phyloP scores from a whole-genome alignment of 345 rosid species.

The Acer campestre region DNA sequence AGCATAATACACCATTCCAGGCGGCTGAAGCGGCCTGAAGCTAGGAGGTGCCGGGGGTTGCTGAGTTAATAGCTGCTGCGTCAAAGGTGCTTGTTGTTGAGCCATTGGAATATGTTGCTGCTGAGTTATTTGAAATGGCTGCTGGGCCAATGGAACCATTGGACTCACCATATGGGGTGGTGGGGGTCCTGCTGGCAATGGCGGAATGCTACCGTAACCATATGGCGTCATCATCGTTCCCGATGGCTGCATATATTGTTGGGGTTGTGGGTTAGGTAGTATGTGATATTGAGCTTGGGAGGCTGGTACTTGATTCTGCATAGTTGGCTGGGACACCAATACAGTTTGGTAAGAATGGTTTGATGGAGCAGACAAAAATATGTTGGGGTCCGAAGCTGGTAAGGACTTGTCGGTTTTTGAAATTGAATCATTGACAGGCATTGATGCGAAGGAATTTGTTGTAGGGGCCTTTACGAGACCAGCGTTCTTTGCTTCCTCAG shows the following conservation, averaged over 20 bases:
- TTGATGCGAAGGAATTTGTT: slow-evolving; percentile 26
- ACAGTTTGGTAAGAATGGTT: slow-evolving; percentile 46
- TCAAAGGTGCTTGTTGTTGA: slow-evolving; percentile 26
- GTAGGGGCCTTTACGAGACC: slow-evolving; percentile 39
- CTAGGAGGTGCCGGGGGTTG: slow-evolving; percentile 51
- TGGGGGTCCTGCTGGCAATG: slow-evolving; percentile 62
- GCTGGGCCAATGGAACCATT: slow-evolving; percentile 46
- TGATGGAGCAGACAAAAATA: slow-evolving; percentile 43
- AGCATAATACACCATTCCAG: slow-evolving; percentile 64
- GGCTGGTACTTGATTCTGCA: slow-evolving; percentile 49
- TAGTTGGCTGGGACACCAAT: slow-evolving; percentile 36
- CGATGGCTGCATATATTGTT: slow-evolving; percentile 60
- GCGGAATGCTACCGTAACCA: slow-evolving; percentile 58
- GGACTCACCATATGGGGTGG: slow-evolving; percentile 57
- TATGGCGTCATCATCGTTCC: slow-evolving; percentile 54
- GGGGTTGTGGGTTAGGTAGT: slow-evolving; percentile 53
- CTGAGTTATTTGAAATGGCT: slow-evolving; percentile 42
- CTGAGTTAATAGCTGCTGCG: slow-evolving; percentile 34
- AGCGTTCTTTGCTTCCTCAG: slow-evolving; percentile 81
- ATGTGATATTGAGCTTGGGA: slow-evolving; percentile 66
- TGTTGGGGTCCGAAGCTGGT: slow-evolving; percentile 45
- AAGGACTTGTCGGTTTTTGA: slow-evolving; percentile 48
- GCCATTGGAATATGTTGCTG: slow-evolving; percentile 41
- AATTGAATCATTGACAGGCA: slow-evolving; percentile 27
- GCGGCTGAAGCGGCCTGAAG: slow-evolving; percentile 73